Evolutionary conservation across 805 yeast species (phyloP).

Genomic region (Ogataea polymorpha): DNA sequence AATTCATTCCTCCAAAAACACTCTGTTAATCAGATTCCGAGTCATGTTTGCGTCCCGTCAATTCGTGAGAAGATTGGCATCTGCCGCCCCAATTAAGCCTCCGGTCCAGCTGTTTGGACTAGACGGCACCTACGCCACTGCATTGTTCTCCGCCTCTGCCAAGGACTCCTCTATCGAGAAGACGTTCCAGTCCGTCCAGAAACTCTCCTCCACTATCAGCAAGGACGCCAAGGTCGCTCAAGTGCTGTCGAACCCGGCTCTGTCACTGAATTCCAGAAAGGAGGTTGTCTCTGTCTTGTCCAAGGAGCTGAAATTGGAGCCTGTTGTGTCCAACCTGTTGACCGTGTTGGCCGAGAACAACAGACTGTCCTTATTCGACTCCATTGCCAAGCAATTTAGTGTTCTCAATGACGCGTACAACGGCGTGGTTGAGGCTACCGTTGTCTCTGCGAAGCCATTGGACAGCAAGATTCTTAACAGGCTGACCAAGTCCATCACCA

Average conservation of each 20-base stretch:
- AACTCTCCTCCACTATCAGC: conserved; percentile 52
- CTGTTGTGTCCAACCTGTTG: conserved; percentile 75
- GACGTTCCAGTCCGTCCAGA: conserved; percentile 62
- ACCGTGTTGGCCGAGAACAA: conserved; percentile 89
- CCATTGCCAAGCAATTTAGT: conserved; percentile 68
- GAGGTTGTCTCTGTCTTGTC: conserved; percentile 62
- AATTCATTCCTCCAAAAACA: conserved; percentile 10
- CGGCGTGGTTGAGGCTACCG: conserved; percentile 90
- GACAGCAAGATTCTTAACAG: conserved; percentile 77
- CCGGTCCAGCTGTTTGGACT: conserved; percentile 93
- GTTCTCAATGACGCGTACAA: conserved; percentile 82
- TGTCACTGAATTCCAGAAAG: conserved; percentile 71
- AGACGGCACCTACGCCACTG: conserved; percentile 96
- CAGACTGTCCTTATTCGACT: conserved; percentile 71
- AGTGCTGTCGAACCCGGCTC: conserved; percentile 77
- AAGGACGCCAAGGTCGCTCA: conserved; percentile 61
- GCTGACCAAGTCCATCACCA: conserved; percentile 72
- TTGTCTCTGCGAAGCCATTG: conserved; percentile 82
- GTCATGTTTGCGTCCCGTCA: conserved; percentile 57
- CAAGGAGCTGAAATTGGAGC: conserved; percentile 50
- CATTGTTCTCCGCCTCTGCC: conserved; percentile 88
- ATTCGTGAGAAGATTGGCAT: conserved; percentile 69
- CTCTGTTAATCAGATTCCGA: conserved; percentile 8
- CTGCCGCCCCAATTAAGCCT: conserved; percentile 60
- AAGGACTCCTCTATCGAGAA: conserved; percentile 71